phyloP scores from a whole-genome alignment of 768 basidiomycete species.

The Gymnopilus dilepis region DNA sequence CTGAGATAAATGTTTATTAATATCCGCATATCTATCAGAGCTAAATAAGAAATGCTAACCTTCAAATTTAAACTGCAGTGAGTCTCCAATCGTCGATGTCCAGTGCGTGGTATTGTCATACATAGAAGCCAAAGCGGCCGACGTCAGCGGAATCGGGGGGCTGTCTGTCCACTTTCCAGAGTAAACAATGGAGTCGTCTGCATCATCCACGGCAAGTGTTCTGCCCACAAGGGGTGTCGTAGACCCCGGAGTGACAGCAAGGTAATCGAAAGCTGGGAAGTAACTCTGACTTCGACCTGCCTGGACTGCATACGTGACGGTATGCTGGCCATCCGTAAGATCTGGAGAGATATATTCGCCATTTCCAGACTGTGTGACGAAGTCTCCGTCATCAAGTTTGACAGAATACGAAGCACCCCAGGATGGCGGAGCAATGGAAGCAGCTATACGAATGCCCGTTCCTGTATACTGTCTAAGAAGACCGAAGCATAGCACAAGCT shows the following conservation, averaged over 20 bases:
- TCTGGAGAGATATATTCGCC: conserved; percentile 38
- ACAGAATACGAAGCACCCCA: conserved; percentile 36
- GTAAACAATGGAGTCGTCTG: conserved; percentile 34
- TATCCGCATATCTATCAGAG: background rate
- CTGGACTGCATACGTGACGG: conserved; percentile 39
- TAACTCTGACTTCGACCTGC: conserved; percentile 17
- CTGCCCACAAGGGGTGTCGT: conserved; percentile 39
- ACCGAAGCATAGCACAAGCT: background rate
- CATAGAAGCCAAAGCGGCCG: conserved; percentile 34
- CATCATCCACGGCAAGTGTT: conserved; percentile 45
- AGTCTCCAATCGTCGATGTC: conserved; percentile 41
- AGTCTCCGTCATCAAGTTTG: conserved; percentile 42
- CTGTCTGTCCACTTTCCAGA: conserved; percentile 40
- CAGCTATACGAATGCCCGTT: conserved; percentile 36
- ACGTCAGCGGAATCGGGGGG: conserved; percentile 21
- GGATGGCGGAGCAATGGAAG: conserved; percentile 25
- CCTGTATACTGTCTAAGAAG: conserved; percentile 25
- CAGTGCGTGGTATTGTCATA: conserved; percentile 42
- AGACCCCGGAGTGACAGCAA: conserved; percentile 42
- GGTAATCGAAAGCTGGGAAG: conserved; percentile 44
- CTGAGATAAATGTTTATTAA: conserved; percentile 28
- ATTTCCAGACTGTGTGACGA: conserved; percentile 34
- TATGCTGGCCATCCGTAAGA: conserved; percentile 43
- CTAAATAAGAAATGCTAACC: conserved; percentile 30
- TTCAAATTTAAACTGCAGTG: conserved; percentile 38